phyloP scores from a whole-genome alignment of 257 asterid genomes.

The Fraxinus anomala region DNA sequence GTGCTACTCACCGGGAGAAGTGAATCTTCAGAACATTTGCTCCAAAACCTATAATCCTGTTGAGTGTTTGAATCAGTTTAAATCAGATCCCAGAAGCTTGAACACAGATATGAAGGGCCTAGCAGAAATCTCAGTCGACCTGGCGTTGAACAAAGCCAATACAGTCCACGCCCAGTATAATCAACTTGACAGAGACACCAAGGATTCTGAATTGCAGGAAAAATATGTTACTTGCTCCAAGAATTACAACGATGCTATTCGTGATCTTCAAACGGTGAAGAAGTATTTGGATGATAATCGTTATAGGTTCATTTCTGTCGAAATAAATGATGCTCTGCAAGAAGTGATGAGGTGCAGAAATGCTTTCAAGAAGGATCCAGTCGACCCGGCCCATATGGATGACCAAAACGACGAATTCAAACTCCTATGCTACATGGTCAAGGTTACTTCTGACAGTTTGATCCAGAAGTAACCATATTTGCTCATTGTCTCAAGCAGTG shows the following conservation, averaged over 20 bases:
- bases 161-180: background rate
- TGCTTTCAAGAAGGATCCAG: background rate
- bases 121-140: background rate
- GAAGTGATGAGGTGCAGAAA: background rate
- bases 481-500: background rate
- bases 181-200: background rate
- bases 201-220: background rate
- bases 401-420: background rate
- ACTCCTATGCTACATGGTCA: background rate
- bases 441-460: background rate
- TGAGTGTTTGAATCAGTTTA: background rate
- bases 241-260: background rate
- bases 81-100: background rate
- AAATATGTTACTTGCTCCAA: background rate
- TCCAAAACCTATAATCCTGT: background rate
- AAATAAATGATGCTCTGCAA: background rate
- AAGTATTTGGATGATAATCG: background rate
- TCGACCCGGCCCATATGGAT: background rate
- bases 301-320: background rate
- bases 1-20: background rate
- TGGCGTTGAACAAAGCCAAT: background rate
- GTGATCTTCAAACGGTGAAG: background rate
- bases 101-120: background rate
- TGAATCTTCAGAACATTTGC: background rate
- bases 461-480: background rate